These are phyloP conservation scores for Pseudogymnoascus sp. DNA, from an alignment of 2,329 filamentous ascomycete genomes.

Conservation along the genomic window DNA sequence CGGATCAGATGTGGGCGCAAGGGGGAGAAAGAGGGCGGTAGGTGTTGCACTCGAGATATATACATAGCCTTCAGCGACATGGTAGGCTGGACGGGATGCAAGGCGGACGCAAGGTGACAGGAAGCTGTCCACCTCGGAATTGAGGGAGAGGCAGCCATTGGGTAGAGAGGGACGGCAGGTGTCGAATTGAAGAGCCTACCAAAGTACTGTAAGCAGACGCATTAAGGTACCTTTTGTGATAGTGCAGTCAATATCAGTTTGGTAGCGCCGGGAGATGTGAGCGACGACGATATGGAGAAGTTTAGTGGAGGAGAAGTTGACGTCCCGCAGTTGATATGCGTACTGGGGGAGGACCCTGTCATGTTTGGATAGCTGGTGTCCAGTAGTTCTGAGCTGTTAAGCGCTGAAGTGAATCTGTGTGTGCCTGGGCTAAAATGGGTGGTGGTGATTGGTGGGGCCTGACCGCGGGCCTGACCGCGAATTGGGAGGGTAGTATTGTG, in stretches of 20 bases:
- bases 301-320: background rate
- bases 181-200: background rate
- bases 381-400: background rate
- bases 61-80: background rate
- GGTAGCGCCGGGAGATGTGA: conserved; percentile 10
- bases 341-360: background rate
- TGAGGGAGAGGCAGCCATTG: background rate
- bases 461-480: background rate
- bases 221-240: conserved; percentile 9
- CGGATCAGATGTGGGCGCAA: background rate
- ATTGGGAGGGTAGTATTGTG: background rate
- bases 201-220: background rate
- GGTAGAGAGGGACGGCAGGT: background rate
- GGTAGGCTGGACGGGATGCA: background rate
- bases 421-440: background rate
- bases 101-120: background rate
- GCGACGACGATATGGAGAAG: background rate
- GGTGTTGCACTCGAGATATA: conserved; percentile 6
- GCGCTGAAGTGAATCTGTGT: conserved; percentile 5
- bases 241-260: background rate
- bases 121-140: conserved; percentile 12
- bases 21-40: conserved; percentile 2
- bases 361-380: background rate
- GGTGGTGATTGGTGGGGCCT: background rate
- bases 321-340: background rate